Percentiles rank a stretch among this genome's conserved stretches.
Evolutionary conservation across 2,329 filamentous ascomycete genomes (phyloP).

Genomic region (Colletotrichum sidae): DNA sequence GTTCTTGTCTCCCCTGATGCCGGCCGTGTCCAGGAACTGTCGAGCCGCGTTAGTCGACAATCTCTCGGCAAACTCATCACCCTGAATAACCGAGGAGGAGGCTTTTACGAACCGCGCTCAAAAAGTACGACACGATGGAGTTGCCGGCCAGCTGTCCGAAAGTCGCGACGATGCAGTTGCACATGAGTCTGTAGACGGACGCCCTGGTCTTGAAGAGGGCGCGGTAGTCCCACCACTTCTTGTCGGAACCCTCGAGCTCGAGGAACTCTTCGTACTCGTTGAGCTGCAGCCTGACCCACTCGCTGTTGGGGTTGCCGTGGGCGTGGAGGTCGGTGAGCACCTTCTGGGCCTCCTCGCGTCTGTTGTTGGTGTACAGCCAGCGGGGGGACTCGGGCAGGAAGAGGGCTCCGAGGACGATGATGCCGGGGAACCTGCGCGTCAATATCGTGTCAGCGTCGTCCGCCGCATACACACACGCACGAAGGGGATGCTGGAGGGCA

Average conservation of each 20-base stretch:
- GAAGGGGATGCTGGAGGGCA: neutral
- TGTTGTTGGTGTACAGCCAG: conserved; percentile 53
- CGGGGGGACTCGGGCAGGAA: conserved; percentile 51
- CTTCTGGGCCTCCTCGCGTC: conserved; percentile 41
- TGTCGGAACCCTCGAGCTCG: conserved; percentile 56
- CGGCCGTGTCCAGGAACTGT: conserved; percentile 61
- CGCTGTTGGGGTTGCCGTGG: conserved; percentile 51
- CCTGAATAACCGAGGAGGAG: no score
- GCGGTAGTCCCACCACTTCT: conserved; percentile 61
- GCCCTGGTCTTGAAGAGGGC: conserved; percentile 54
- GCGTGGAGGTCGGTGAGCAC: conserved; percentile 56
- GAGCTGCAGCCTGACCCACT: conserved; percentile 51
- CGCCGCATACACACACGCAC: neutral
- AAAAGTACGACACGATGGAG: conserved; percentile 60
- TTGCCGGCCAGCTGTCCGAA: conserved; percentile 62
- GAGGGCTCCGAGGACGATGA: conserved; percentile 46
- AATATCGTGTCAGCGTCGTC: conserved; percentile 37
- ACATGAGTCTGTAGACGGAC: conserved; percentile 55
- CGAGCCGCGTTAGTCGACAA: no score
- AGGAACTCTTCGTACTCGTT: conserved; percentile 56
- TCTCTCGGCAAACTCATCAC: no score
- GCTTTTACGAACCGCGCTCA: conserved; percentile 44
- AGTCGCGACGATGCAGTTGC: conserved; percentile 54
- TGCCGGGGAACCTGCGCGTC: conserved; percentile 47
- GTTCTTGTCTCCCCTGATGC: conserved; percentile 51